Percentiles rank a stretch among this genome's conserved stretches.
Evolutionary conservation across 2,329 filamentous ascomycete species (phyloP).

Genomic region (Colletotrichum sp.): DNA sequence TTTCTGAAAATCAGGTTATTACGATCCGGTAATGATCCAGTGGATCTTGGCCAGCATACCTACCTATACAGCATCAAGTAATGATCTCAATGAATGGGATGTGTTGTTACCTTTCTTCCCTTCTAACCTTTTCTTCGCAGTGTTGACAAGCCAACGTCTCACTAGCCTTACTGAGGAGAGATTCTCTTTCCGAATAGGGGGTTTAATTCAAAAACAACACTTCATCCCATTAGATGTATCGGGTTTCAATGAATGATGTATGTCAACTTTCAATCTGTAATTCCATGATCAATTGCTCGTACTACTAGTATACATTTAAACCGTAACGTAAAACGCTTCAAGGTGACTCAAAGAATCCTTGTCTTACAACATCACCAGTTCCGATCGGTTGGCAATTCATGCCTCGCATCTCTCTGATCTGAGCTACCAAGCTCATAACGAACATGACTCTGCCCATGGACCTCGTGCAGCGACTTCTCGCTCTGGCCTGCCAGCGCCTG

Average conservation of each 20-base stretch:
- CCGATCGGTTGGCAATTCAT: background rate
- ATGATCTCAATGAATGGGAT: background rate
- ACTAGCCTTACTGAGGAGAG: no score
- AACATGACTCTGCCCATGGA: background rate
- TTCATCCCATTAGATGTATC: no score
- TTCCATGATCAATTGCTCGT: background rate
- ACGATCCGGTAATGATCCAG: background rate
- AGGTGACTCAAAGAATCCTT: background rate
- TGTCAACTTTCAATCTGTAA: background rate
- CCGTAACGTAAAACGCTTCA: background rate
- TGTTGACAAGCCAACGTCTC: background rate
- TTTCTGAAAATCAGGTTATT: accelerated
- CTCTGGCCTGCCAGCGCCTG: background rate
- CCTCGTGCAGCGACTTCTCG: background rate
- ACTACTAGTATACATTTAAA: background rate
- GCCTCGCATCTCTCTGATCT: background rate
- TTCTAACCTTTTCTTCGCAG: no score
- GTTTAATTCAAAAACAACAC: no score
- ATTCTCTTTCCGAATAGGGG: no score
- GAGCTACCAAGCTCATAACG: background rate
- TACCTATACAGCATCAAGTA: background rate
- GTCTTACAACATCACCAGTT: background rate
- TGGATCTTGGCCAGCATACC: accelerated
- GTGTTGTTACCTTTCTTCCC: background rate
- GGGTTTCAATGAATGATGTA: no score